phyloP scores from a whole-genome alignment of 305 asterid species.

The Fraxinus paxiana region DNA sequence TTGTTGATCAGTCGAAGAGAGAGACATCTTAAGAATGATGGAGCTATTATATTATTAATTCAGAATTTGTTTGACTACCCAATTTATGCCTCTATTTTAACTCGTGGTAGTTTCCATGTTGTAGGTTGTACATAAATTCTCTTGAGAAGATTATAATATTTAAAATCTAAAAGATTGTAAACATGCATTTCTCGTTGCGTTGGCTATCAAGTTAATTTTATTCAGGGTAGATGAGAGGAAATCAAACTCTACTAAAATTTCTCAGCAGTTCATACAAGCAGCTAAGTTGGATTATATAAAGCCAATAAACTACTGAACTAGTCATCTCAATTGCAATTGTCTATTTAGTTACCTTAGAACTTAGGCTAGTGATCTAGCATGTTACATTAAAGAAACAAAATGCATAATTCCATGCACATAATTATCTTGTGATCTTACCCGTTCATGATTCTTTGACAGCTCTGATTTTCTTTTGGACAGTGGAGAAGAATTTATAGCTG shows the following conservation, averaged over 20 bases:
- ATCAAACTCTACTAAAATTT: background rate
- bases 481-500: constrained; percentile 43
- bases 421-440: constrained; percentile 40
- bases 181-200: background rate
- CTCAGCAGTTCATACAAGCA: background rate
- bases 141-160: background rate
- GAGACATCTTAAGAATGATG: background rate
- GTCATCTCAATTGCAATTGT: too few relatives aligned
- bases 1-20: background rate
- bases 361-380: too few relatives aligned
- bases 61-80: background rate
- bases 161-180: background rate
- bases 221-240: background rate
- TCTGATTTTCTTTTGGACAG: constrained; percentile 50
- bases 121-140: background rate
- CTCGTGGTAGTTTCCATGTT: background rate
- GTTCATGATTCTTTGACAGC: constrained; percentile 52
- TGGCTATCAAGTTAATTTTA: background rate
- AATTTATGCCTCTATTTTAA: background rate
- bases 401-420: constrained; percentile 9
- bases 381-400: background rate
- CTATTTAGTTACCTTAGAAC: too few relatives aligned
- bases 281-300: background rate
- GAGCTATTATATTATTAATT: background rate
- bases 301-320: too few relatives aligned